A percentile compares a stretch with the other conserved stretches of the same genome.
These are phyloP conservation scores for Talaromyces atroroseus DNA, from an alignment of 2,329 filamentous ascomycete species.

Conservation along the genomic window DNA sequence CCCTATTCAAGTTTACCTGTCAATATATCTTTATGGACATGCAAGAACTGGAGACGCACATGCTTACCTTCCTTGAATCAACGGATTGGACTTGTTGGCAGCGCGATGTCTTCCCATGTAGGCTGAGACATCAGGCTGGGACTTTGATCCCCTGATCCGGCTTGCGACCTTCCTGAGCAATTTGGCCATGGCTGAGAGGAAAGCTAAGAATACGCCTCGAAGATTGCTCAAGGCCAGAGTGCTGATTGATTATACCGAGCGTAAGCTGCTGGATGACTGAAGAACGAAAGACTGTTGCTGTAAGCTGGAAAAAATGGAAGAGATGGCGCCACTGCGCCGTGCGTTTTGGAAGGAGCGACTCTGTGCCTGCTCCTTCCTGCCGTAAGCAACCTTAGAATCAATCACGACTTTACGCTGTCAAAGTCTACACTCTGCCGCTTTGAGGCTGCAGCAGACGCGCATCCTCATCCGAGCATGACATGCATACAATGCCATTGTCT, in stretches of 20 bases:
- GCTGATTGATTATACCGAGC: neutral
- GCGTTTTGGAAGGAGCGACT: neutral
- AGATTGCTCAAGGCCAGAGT: neutral
- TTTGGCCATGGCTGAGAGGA: constrained; percentile 1
- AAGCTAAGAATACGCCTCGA: neutral
- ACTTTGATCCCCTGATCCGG: neutral
- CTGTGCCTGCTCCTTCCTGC: neutral
- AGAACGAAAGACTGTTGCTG: neutral
- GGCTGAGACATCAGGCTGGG: neutral
- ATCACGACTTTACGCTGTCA: no score
- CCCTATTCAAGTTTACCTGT: neutral
- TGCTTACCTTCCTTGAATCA: neutral
- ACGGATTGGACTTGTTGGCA: neutral
- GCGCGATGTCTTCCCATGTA: neutral
- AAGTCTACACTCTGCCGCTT: no score
- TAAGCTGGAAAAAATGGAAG: no score
- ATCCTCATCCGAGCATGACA: no score
- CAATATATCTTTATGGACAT: neutral
- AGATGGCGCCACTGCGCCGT: neutral
- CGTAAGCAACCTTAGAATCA: no score
- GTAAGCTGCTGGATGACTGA: neutral
- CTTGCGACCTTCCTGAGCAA: constrained; percentile 1
- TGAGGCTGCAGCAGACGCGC: no score
- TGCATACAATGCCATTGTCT: no score
- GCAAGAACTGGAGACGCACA: neutral